Conservation (phyloP, 2,329 filamentous ascomycete species). For the Davidsoniella neocaledoniae region DNA sequence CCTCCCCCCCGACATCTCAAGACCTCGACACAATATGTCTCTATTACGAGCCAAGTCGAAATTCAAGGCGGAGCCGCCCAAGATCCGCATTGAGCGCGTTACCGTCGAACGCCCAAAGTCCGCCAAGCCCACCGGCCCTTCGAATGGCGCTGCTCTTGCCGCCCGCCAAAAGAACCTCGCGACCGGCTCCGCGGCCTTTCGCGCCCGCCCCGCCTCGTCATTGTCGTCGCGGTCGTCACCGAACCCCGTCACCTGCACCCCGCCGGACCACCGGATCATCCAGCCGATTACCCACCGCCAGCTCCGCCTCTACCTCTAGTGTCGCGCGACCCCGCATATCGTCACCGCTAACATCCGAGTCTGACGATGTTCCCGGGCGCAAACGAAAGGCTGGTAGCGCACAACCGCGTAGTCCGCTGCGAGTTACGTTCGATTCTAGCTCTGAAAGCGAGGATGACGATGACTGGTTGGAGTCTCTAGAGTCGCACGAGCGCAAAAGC, state of each 20-base stretch:
- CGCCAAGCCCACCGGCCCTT: constrained; percentile 21
- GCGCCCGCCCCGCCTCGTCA: neutral
- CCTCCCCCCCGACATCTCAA: neutral
- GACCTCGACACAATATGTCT: constrained; percentile 14
- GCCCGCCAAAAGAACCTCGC: constrained; percentile 14
- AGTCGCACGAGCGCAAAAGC: constrained; percentile 30
- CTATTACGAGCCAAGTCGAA: constrained; percentile 30
- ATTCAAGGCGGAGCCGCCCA: constrained; percentile 31
- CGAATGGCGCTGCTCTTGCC: constrained; percentile 15
- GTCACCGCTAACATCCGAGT: constrained; percentile 5
- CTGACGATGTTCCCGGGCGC: constrained; percentile 16
- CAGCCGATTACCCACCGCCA: neutral
- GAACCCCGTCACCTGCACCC: constrained; percentile 9
- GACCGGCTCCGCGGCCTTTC: constrained; percentile 8
- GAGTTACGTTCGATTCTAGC: constrained; percentile 33
- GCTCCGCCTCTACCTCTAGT: neutral
- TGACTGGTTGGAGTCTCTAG: constrained; percentile 29
- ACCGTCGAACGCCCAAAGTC: constrained; percentile 26
- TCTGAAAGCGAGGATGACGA: constrained; percentile 36
- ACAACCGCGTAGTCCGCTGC: constrained; percentile 27
- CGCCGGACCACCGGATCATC: too few relatives aligned
- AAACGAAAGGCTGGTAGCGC: constrained; percentile 30
- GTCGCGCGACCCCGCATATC: constrained; percentile 4
- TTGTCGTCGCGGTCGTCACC: constrained; percentile 10
- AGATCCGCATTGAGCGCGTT: constrained; percentile 33